Percentiles rank a stretch among this genome's conserved stretches.
phyloP scores from a whole-genome alignment of 1,284 basidiomycete species.

The Cerrena zonata region DNA sequence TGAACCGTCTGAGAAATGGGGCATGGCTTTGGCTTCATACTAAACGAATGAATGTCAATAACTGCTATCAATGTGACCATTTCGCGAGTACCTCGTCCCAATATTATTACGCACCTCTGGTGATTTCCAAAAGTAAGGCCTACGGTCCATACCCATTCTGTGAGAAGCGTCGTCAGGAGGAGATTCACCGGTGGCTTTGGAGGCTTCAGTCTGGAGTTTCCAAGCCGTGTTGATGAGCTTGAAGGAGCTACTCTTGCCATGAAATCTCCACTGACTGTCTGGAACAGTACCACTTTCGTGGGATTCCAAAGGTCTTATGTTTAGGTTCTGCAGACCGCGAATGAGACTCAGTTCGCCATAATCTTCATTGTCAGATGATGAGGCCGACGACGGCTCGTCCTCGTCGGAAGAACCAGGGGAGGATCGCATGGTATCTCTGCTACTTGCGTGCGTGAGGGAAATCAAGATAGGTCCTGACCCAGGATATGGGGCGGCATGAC shows the following conservation, averaged over 20 bases:
- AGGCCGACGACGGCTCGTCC: constrained; percentile 3
- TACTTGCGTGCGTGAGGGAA: neutral
- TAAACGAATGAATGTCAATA: neutral
- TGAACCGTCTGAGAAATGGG: neutral
- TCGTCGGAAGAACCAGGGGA: constrained; percentile 13
- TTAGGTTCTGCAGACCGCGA: constrained; percentile 35
- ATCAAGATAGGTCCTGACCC: constrained; percentile 2
- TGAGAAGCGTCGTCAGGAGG: neutral
- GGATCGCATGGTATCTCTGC: neutral
- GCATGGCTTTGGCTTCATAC: neutral
- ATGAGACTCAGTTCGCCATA: constrained; percentile 20
- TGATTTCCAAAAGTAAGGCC: neutral
- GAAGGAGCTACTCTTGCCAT: constrained; percentile 58
- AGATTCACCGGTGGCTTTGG: neutral
- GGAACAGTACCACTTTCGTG: constrained; percentile 10
- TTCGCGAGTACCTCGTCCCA: neutral
- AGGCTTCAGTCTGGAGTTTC: constrained; percentile 34
- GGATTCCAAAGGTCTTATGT: constrained; percentile 29
- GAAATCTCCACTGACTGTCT: constrained; percentile 45
- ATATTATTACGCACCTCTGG: constrained; percentile 17
- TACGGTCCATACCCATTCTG: neutral
- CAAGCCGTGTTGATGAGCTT: constrained; percentile 48
- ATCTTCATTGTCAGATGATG: constrained; percentile 36
- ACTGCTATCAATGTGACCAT: neutral
- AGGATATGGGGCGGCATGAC: constrained; percentile 4